Conservation (phyloP, 1,284 basidiomycete species). For the Rugiboletus extremiorientalis region DNA sequence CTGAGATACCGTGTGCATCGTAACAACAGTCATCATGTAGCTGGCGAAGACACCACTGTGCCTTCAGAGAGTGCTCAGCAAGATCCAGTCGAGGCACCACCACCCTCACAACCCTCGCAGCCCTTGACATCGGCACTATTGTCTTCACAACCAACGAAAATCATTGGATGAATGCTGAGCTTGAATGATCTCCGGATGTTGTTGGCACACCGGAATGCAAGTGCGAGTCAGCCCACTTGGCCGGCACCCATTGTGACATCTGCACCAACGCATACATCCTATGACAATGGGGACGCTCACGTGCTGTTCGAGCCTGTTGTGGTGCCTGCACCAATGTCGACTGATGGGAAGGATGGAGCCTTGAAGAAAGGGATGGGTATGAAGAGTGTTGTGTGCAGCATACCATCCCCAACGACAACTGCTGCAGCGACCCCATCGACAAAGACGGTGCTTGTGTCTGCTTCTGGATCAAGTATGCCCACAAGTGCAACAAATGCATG, state of each 20-base stretch:
- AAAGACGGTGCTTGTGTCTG: background rate
- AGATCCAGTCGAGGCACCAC: background rate
- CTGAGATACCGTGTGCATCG: too few species aligned
- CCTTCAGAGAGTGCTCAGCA: background rate
- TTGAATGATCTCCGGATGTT: conserved; percentile 20
- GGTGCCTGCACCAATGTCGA: background rate
- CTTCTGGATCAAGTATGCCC: background rate
- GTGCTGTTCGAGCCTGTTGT: background rate
- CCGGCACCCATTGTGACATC: background rate
- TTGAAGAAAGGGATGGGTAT: background rate
- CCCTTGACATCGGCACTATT: background rate
- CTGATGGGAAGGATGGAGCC: background rate
- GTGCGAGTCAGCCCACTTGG: background rate
- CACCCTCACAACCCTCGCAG: background rate
- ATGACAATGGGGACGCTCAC: background rate
- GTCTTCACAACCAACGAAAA: background rate
- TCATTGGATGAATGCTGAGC: conserved; percentile 11
- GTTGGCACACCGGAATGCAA: conserved; percentile 9
- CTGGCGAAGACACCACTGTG: background rate
- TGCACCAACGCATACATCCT: background rate
- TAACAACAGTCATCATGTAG: too few species aligned
- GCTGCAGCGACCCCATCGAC: too few species aligned
- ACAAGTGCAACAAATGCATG: too few species aligned
- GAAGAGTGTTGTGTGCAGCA: background rate
- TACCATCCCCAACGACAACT: background rate